A percentile compares a stretch with the other conserved stretches of the same genome.
These are phyloP conservation scores for Botrytis elliptica DNA, from an alignment of 2,329 filamentous ascomycete genomes.

Conservation along the genomic window DNA sequence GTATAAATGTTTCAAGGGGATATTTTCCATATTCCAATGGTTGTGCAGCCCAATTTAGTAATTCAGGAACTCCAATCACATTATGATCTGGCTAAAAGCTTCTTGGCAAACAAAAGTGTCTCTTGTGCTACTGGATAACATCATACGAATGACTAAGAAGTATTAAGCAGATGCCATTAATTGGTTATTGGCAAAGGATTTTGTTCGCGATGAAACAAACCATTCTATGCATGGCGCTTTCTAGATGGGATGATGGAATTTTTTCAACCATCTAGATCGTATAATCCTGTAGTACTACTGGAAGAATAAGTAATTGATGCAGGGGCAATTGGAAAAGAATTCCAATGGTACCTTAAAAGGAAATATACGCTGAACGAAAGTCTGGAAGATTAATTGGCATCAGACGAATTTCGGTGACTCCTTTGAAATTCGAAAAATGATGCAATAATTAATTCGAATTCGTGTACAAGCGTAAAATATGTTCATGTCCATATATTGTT, in stretches of 20 bases:
- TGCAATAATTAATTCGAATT: neutral
- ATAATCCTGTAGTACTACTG: neutral
- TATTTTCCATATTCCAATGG: neutral
- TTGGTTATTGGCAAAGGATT: constrained; percentile 6
- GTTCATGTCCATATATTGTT: neutral
- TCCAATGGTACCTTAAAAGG: neutral
- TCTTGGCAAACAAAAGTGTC: neutral
- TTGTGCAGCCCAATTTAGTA: neutral
- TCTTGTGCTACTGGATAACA: neutral
- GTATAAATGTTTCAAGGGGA: neutral
- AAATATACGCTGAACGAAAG: neutral
- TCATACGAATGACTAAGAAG: constrained; percentile 9
- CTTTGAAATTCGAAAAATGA: neutral
- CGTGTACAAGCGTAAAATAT: neutral
- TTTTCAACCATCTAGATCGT: neutral
- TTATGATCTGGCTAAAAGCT: neutral
- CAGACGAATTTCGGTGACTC: neutral
- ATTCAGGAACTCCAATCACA: constrained; percentile 4
- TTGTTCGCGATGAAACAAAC: neutral
- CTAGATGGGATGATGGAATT: neutral
- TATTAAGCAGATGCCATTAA: neutral
- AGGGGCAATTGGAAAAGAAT: neutral
- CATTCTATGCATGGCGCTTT: neutral
- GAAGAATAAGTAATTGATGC: neutral
- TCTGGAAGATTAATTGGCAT: neutral